Evolutionary conservation across 108 stramenopile species (phyloP).

Genomic region (Stephanodiscus minutulus): DNA sequence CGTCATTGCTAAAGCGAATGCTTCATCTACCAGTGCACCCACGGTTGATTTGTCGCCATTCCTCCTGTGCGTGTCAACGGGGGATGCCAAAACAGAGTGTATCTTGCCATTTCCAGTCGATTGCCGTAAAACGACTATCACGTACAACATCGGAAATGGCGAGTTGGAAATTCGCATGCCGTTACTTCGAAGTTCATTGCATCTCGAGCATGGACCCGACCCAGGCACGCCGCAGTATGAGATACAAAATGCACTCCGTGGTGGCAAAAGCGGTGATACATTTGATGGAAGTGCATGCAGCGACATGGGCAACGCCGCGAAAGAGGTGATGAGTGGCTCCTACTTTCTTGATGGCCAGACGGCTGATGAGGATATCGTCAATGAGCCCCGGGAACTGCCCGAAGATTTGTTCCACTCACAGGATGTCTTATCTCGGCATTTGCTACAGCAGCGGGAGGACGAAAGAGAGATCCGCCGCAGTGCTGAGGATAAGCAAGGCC

Average conservation of each 20-base stretch:
- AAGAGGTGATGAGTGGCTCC: not conserved
- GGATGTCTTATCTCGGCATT: slow-evolving; percentile 25
- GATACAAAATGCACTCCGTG: slow-evolving; percentile 24
- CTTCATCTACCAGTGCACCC: not conserved
- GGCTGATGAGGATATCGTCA: not conserved
- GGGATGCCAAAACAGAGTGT: slow-evolving; percentile 31
- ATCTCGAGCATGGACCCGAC: slow-evolving; percentile 24
- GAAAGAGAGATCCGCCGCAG: slow-evolving; percentile 1
- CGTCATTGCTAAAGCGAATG: slow-evolving; percentile 25
- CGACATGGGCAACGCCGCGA: not conserved
- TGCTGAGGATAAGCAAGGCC: not conserved
- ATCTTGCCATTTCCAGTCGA: slow-evolving; percentile 41
- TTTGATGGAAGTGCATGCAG: not conserved
- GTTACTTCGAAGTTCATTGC: slow-evolving; percentile 15
- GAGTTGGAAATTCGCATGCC: slow-evolving; percentile 35
- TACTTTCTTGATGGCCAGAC: not conserved
- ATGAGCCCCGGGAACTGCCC: slow-evolving; percentile 23
- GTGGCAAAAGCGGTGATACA: not conserved
- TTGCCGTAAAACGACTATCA: slow-evolving; percentile 9
- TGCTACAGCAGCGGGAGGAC: slow-evolving; percentile 33
- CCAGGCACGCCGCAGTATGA: slow-evolving; percentile 45
- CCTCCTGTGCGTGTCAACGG: slow-evolving; percentile 11
- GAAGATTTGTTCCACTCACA: slow-evolving; percentile 44
- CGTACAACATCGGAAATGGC: slow-evolving; percentile 7
- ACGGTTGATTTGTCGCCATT: slow-evolving; percentile 31